Conservation (phyloP, 345 rosid genomes). For the Iberis pinnata region DNA sequence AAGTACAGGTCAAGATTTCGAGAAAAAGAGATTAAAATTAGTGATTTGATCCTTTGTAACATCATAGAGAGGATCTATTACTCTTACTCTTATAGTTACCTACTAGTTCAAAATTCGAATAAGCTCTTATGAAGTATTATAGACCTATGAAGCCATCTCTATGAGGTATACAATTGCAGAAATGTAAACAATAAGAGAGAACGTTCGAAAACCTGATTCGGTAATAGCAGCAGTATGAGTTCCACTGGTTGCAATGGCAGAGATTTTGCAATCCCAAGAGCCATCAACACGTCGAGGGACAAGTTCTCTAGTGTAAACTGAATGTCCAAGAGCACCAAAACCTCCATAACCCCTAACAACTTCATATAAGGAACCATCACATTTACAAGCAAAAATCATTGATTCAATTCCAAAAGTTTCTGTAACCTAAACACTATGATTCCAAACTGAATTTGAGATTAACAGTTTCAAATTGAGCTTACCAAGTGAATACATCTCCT, state of each 20-base stretch:
- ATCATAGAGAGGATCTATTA: no score
- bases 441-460: neutral
- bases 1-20: neutral
- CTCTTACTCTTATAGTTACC: neutral
- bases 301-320: conserved; percentile 76
- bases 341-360: conserved; percentile 94
- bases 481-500: conserved; percentile 80
- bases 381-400: conserved; percentile 1
- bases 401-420: neutral
- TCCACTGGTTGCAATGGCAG: conserved; percentile 72
- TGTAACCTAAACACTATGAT: neutral
- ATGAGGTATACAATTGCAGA: conserved; percentile 3
- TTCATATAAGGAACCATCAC: conserved; percentile 39
- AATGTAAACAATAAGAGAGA: conserved; percentile 6
- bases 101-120: neutral
- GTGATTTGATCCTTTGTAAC: no score
- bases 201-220: conserved; percentile 49
- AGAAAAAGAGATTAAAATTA: no score
- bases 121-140: neutral
- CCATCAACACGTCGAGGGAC: conserved; percentile 76
- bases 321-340: conserved; percentile 92
- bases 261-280: conserved; percentile 46
- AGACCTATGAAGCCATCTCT: neutral
- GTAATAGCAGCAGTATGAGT: conserved; percentile 79
- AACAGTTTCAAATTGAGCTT: conserved; percentile 18